These are phyloP conservation scores for Tolypocladium amazonense DNA, from an alignment of 2,329 filamentous ascomycete species.

Conservation along the genomic window DNA sequence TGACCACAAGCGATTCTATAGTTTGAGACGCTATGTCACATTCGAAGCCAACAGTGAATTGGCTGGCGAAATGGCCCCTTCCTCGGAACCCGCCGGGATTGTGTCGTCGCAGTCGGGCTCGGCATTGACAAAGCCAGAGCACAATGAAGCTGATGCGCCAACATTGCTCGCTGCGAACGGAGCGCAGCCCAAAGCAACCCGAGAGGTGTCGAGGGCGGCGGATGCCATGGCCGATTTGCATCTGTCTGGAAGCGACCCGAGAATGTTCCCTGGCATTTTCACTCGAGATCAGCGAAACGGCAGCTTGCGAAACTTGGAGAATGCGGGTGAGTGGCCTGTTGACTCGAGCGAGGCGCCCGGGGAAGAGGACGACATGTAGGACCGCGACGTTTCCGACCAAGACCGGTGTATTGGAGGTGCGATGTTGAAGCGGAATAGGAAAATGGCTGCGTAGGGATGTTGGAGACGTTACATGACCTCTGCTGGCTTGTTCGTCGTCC, in stretches of 20 bases:
- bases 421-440: background rate
- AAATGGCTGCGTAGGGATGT: background rate
- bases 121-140: background rate
- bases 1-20: slow-evolving; percentile 8
- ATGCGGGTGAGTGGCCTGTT: slow-evolving; percentile 12
- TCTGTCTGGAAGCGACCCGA: slow-evolving; percentile 51
- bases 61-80: slow-evolving; percentile 5
- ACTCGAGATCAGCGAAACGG: slow-evolving; percentile 34
- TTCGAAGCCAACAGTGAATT: slow-evolving; percentile 17
- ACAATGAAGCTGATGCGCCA: background rate
- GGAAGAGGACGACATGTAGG: slow-evolving; percentile 6
- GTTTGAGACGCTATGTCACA: slow-evolving; percentile 31
- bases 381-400: background rate
- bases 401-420: background rate
- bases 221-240: slow-evolving; percentile 32
- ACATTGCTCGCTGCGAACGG: background rate
- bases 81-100: background rate
- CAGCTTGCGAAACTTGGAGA: slow-evolving; percentile 23
- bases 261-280: slow-evolving; percentile 63
- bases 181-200: background rate
- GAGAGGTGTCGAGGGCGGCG: slow-evolving; percentile 25
- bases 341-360: slow-evolving; percentile 7
- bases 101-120: background rate
- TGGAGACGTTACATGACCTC: background rate
- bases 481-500: background rate